A percentile compares a stretch with the other conserved stretches of the same genome.
phyloP scores from a whole-genome alignment of 805 yeast genomes.

The Pichia manshurica region DNA sequence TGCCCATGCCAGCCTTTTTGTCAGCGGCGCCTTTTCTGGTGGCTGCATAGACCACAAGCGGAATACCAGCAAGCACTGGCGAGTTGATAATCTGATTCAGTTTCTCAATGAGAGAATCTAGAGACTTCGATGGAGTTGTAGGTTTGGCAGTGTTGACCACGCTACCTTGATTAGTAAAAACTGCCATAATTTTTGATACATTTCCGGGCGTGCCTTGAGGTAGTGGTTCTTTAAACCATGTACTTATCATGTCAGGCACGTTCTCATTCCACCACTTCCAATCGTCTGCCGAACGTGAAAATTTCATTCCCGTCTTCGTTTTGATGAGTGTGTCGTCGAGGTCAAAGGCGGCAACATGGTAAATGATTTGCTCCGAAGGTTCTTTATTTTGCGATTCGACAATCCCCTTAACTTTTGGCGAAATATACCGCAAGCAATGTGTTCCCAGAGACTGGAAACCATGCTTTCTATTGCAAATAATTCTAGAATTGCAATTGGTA shows the following conservation, averaged over 20 bases:
- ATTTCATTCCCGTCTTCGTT: slow-evolving; percentile 58
- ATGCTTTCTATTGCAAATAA: neutral
- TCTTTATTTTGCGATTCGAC: neutral
- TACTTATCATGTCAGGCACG: slow-evolving; percentile 23
- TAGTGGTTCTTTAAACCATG: slow-evolving; percentile 4
- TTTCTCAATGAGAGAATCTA: slow-evolving; percentile 36
- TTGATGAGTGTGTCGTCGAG: slow-evolving; percentile 72
- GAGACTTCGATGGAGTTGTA: slow-evolving; percentile 29
- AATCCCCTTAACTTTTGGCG: slow-evolving; percentile 3
- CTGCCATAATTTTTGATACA: slow-evolving; percentile 38
- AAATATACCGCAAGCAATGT: slow-evolving; percentile 6
- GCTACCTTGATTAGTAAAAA: slow-evolving; percentile 86
- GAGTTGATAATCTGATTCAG: slow-evolving; percentile 33
- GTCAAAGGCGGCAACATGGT: slow-evolving; percentile 61
- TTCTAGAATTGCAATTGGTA: neutral
- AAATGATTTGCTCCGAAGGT: too few relatives aligned
- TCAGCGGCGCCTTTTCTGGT: slow-evolving; percentile 44
- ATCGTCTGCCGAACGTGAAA: slow-evolving; percentile 55
- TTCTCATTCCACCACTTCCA: slow-evolving; percentile 56
- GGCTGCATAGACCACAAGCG: slow-evolving; percentile 54
- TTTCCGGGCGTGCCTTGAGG: neutral
- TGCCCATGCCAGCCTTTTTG: slow-evolving; percentile 15
- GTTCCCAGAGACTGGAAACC: slow-evolving; percentile 6
- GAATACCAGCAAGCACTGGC: slow-evolving; percentile 18
- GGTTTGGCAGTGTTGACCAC: slow-evolving; percentile 34